These are phyloP conservation scores for Trichoderma gamsii DNA, from an alignment of 495 filamentous ascomycete species.

Conservation along the genomic window DNA sequence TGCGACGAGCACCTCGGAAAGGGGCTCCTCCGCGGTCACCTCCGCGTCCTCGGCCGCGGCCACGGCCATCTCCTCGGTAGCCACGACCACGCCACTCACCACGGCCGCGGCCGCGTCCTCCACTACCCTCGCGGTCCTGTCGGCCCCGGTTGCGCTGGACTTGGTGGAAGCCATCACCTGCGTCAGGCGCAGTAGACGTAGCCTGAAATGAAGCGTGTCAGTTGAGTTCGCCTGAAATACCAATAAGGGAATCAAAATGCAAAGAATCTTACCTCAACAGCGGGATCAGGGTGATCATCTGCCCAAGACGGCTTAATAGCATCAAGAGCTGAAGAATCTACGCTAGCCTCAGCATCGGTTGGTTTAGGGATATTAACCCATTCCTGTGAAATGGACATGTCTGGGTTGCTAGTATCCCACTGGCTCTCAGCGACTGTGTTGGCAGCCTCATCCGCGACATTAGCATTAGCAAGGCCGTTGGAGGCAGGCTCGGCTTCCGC, in stretches of 20 bases:
- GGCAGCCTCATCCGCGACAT: constrained; percentile 54
- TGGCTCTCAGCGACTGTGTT: constrained; percentile 63
- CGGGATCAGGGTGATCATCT: constrained; percentile 53
- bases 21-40: constrained; percentile 42
- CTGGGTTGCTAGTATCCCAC: constrained; percentile 52
- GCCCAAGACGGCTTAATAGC: constrained; percentile 58
- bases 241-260: neutral
- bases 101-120: constrained; percentile 38
- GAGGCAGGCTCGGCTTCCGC: constrained; percentile 37
- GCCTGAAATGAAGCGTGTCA: constrained; percentile 16
- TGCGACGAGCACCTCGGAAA: constrained; percentile 34
- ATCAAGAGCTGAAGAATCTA: constrained; percentile 52
- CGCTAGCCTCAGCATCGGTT: constrained; percentile 64
- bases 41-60: constrained; percentile 42
- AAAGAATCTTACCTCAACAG: constrained; percentile 30
- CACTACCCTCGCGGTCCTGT: constrained; percentile 41
- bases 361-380: constrained; percentile 65
- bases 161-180: constrained; percentile 64
- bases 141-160: constrained; percentile 56
- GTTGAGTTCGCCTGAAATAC: neutral
- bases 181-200: constrained; percentile 26
- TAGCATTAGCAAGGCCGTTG: constrained; percentile 43
- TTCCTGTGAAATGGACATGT: constrained; percentile 55
- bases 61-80: constrained; percentile 50
- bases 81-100: constrained; percentile 36